A percentile compares a stretch with the other conserved stretches of the same genome.
phyloP scores from a whole-genome alignment of 192 early-diverging fungal genomes.

The Coemansia sp. region DNA sequence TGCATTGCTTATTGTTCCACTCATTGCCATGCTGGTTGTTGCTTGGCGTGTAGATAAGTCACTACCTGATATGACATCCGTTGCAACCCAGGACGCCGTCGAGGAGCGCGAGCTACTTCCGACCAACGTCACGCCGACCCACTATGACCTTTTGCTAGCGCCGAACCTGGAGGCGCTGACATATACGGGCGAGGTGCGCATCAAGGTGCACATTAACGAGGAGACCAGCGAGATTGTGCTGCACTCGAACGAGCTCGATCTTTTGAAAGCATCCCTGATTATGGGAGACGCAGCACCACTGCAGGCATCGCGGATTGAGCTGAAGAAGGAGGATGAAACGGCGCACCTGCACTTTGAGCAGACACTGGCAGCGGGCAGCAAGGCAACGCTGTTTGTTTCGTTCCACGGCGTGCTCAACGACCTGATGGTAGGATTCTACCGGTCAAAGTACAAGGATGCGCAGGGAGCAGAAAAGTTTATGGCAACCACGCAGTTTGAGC shows the following conservation, averaged over 20 bases:
- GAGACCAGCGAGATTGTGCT: conserved; percentile 65
- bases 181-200: conserved; percentile 75
- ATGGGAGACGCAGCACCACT: conserved; percentile 53
- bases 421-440: conserved; percentile 94
- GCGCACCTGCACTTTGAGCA: conserved; percentile 64
- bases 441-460: conserved; percentile 70
- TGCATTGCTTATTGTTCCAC: conserved; percentile 12
- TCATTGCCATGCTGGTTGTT: conserved; percentile 13
- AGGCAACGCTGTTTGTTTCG: conserved; percentile 57
- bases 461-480: conserved; percentile 66
- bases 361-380: conserved; percentile 52
- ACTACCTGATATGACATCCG: conserved; percentile 31
- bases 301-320: conserved; percentile 24
- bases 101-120: conserved; percentile 78
- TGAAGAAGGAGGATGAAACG: conserved; percentile 41
- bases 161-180: conserved; percentile 80
- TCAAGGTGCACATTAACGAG: conserved; percentile 68
- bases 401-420: conserved; percentile 76
- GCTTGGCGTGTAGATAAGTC: conserved; percentile 24
- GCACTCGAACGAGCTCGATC: conserved; percentile 67
- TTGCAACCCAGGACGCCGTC: conserved; percentile 18
- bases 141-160: conserved; percentile 79
- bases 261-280: conserved; percentile 38
- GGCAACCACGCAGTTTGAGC: conserved; percentile 89
- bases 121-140: conserved; percentile 76